Percentiles rank a stretch among this genome's conserved stretches.
These are phyloP conservation scores for Aspergillus ochraceoroseus DNA, from an alignment of 2,329 filamentous ascomycete genomes.

Conservation along the genomic window DNA sequence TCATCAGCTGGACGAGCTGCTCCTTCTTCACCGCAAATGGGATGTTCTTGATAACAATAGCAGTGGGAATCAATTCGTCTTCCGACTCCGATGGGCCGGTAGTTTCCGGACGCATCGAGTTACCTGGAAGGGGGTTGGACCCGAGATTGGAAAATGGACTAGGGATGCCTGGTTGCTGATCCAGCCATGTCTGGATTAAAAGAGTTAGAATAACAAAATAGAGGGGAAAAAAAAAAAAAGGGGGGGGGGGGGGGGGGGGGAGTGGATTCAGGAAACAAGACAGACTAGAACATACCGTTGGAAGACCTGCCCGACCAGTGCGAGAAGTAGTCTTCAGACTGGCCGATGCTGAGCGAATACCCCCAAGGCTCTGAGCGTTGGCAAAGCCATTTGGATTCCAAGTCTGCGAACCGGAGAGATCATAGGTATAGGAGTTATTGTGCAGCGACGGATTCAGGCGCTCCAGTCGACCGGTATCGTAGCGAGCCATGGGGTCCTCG, in stretches of 20 bases:
- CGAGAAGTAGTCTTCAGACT: slow-evolving; percentile 55
- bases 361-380: slow-evolving; percentile 61
- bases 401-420: slow-evolving; percentile 63
- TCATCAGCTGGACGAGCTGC: slow-evolving; percentile 87
- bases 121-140: slow-evolving; percentile 40
- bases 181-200: slow-evolving; percentile 57
- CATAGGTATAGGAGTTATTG: slow-evolving; percentile 61
- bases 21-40: slow-evolving; percentile 98
- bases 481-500: slow-evolving; percentile 60
- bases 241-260: no score
- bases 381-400: slow-evolving; percentile 76
- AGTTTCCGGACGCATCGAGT: slow-evolving; percentile 41
- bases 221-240: no score
- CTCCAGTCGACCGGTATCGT: slow-evolving; percentile 53
- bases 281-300: slow-evolving; percentile 73
- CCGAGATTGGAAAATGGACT: slow-evolving; percentile 46
- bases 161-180: slow-evolving; percentile 50
- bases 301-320: slow-evolving; percentile 56
- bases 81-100: slow-evolving; percentile 42
- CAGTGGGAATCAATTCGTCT: slow-evolving; percentile 93
- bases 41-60: slow-evolving; percentile 99
- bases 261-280: no score
- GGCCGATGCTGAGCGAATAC: slow-evolving; percentile 53
- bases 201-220: slow-evolving; percentile 23
- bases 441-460: slow-evolving; percentile 56